A percentile compares a stretch with the other conserved stretches of the same genome.
These are phyloP conservation scores for Tolypocladium tropicale DNA, from an alignment of 2,329 filamentous ascomycete species.

Conservation along the genomic window DNA sequence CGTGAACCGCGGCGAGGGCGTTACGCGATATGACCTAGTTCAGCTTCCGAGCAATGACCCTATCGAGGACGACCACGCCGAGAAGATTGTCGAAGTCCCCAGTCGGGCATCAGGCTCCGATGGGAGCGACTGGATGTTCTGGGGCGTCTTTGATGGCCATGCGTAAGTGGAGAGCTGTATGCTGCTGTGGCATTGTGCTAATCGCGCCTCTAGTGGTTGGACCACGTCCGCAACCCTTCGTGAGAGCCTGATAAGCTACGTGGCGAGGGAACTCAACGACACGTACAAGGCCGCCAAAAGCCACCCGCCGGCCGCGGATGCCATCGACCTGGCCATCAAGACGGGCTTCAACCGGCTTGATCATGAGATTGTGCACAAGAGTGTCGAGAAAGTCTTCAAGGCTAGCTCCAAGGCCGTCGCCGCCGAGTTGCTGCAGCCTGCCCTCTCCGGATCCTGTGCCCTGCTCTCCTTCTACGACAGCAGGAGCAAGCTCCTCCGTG, in stretches of 20 bases:
- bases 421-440: slow-evolving; percentile 83
- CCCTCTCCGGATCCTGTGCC: slow-evolving; percentile 92
- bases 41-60: slow-evolving; percentile 95
- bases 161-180: slow-evolving; percentile 46
- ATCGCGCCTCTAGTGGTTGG: slow-evolving; percentile 59
- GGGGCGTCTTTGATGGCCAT: slow-evolving; percentile 97
- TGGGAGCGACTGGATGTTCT: slow-evolving; percentile 90
- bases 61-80: slow-evolving; percentile 95
- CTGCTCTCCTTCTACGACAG: slow-evolving; percentile 95
- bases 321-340: slow-evolving; percentile 88
- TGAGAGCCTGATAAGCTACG: slow-evolving; percentile 83
- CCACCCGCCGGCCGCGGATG: slow-evolving; percentile 61
- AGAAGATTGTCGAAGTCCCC: slow-evolving; percentile 92
- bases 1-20: slow-evolving; percentile 79
- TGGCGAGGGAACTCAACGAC: slow-evolving; percentile 82
- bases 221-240: slow-evolving; percentile 94
- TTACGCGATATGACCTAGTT: slow-evolving; percentile 88
- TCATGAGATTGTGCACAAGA: slow-evolving; percentile 88
- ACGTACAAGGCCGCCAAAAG: slow-evolving; percentile 69
- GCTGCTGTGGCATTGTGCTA: slow-evolving; percentile 5
- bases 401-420: slow-evolving; percentile 82
- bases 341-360: slow-evolving; percentile 80
- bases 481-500: slow-evolving; percentile 73
- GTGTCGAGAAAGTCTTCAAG: slow-evolving; percentile 83
- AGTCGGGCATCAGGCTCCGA: slow-evolving; percentile 33